phyloP scores from a whole-genome alignment of 441 rosid genomes.

The Aleurites moluccanus region DNA sequence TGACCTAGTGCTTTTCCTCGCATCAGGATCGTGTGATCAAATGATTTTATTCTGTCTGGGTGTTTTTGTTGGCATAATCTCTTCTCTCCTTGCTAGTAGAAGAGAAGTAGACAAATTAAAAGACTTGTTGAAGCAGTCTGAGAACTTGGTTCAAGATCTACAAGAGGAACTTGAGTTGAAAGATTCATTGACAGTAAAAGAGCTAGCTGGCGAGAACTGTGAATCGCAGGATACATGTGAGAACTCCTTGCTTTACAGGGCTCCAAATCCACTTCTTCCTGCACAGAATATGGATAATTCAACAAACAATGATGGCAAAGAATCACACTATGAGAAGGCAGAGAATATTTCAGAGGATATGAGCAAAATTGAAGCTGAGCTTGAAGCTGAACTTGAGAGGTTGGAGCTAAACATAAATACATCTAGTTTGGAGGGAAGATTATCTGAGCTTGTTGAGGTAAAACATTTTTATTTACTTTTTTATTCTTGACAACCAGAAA shows the following conservation, averaged over 20 bases:
- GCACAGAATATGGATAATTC: slow-evolving; percentile 23
- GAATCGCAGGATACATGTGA: slow-evolving; percentile 40
- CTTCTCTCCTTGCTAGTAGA: slow-evolving; percentile 50
- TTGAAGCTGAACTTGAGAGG: slow-evolving; percentile 91
- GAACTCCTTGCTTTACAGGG: slow-evolving; percentile 29
- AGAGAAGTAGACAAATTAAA: slow-evolving; percentile 48
- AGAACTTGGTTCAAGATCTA: slow-evolving; percentile 66
- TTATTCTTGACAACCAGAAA: slow-evolving; percentile 17
- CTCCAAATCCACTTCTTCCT: slow-evolving; percentile 20
- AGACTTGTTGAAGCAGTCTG: slow-evolving; percentile 52
- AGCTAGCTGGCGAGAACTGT: slow-evolving; percentile 45
- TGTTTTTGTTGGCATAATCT: slow-evolving; percentile 61
- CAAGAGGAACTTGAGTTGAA: slow-evolving; percentile 74
- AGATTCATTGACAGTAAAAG: slow-evolving; percentile 58
- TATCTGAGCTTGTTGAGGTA: slow-evolving; percentile 47
- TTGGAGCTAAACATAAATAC: slow-evolving; percentile 54
- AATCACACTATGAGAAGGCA: slow-evolving; percentile 31
- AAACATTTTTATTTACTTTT: slow-evolving; percentile 16
- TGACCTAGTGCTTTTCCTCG: slow-evolving; percentile 14
- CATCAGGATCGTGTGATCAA: slow-evolving; percentile 49
- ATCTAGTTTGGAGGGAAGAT: slow-evolving; percentile 34
- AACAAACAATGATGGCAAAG: slow-evolving; percentile 23
- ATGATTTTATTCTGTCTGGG: slow-evolving; percentile 58
- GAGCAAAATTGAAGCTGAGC: slow-evolving; percentile 93
- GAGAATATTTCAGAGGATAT: slow-evolving; percentile 48